Base-by-base conservation (phyloP, 179 eudicot genomes). In the Drosera spatulata region DNA sequence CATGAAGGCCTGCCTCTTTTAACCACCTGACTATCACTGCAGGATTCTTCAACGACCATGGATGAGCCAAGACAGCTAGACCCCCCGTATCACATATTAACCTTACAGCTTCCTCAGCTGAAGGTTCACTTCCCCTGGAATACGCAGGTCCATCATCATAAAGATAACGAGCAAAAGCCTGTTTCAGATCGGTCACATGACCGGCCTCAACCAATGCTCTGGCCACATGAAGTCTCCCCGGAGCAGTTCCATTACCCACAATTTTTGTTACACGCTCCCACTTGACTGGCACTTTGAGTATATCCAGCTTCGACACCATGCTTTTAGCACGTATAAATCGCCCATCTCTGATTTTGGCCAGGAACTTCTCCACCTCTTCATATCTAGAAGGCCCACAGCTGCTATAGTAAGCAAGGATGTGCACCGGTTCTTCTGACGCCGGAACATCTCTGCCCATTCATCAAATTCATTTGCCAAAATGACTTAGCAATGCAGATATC, bases 151-250 rank as follows among this genome's bases (percentile, higher is more conserved):
- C 99, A 4, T 82, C 95, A 64, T 93, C 99, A 75, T 88, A 81
- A 56, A 93, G 96, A 74, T 88, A 93, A 42, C 90, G 83, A 54
- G 80, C 43, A 62, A 93, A 93, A 64, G 96, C 99, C 65, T 93
- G 96, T 73, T 89, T 89, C 57, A 88, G 82, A 81, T 82, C 88
- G 65, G 88, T 95, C 42, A 86, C 95, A 75, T 93, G 82, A 53
- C 99, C 99, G 13, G 86, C 99, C 74, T 89, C 99, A 65, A 93
- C 87, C 86, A 93, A 62, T 58, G 99, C 99, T 56, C 99, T 95
- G 48, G 99, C 99, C 41, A 93, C 84, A 53, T 93, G 99, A 61
- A 93, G 75, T 71, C 99, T 86, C 61, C 99, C 99, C 13, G 99
- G 99, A 67, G 99, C 99, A 70, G 84, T 95, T 56, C 95, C 99